Evolutionary conservation across 1,139 yeast genomes (phyloP).

Genomic region (Magnusiomyces tetraspermus): DNA sequence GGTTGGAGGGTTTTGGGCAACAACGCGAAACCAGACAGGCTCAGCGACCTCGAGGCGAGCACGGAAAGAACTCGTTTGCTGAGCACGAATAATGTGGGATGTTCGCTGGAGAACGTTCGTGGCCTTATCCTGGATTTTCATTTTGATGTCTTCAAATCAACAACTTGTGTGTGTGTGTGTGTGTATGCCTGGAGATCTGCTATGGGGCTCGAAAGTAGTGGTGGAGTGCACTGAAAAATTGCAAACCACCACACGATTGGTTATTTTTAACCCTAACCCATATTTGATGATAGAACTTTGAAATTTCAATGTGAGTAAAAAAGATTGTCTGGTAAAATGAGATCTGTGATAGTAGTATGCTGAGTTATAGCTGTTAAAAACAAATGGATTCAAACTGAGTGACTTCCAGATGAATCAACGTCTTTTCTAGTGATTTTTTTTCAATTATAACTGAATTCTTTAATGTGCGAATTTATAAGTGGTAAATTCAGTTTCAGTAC

Average conservation of each 20-base stretch:
- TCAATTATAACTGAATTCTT: too few relatives aligned
- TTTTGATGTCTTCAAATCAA: too few relatives aligned
- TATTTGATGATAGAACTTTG: not conserved
- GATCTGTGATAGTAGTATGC: too few relatives aligned
- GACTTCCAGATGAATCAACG: too few relatives aligned
- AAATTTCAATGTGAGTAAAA: too few relatives aligned
- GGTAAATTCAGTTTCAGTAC: too few relatives aligned
- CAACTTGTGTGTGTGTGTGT: not conserved
- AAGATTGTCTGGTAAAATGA: too few relatives aligned
- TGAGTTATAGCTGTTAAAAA: too few relatives aligned
- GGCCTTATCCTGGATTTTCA: slow-evolving; percentile 65
- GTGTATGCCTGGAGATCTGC: not conserved
- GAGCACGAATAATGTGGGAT: slow-evolving; percentile 57
- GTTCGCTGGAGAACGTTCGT: slow-evolving; percentile 67
- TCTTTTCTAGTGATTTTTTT: too few relatives aligned
- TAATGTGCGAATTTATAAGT: too few relatives aligned
- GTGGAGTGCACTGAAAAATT: not conserved
- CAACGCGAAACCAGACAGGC: slow-evolving; percentile 84
- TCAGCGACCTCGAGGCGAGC: slow-evolving; percentile 36
- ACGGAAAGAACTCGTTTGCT: slow-evolving; percentile 29
- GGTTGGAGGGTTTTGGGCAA: slow-evolving; percentile 71
- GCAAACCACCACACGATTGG: not conserved
- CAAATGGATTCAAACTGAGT: too few relatives aligned
- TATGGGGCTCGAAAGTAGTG: not conserved
- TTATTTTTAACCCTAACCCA: not conserved